Conservation (phyloP, 1,284 basidiomycete genomes). For the Heliocybe sulcata region DNA sequence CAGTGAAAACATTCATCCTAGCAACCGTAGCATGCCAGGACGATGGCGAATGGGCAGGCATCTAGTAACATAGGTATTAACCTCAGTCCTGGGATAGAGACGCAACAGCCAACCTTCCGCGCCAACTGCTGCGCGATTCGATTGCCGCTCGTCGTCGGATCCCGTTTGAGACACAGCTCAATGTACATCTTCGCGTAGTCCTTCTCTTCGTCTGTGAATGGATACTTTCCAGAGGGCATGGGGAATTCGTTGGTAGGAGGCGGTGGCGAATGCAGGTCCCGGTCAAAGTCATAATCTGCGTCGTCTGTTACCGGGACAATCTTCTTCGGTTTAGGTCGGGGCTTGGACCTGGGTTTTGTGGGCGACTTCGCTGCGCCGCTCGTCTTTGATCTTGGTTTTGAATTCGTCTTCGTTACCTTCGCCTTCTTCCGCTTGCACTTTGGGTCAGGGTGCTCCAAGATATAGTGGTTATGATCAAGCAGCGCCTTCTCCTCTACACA, state of each 20-base stretch:
- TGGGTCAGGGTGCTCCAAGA: background rate
- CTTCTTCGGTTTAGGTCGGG: background rate
- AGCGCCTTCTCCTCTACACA: background rate
- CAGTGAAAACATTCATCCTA: background rate
- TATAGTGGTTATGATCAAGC: background rate
- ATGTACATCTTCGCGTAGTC: background rate
- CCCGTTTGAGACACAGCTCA: background rate
- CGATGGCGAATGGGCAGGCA: background rate
- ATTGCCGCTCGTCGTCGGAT: background rate
- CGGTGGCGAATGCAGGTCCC: background rate
- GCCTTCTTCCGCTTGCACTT: background rate
- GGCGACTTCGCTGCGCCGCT: background rate
- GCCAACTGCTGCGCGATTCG: background rate
- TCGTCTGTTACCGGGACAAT: background rate
- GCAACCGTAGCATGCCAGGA: background rate
- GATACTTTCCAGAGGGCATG: background rate
- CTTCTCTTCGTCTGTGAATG: background rate
- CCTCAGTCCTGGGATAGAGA: too few species aligned
- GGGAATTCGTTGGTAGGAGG: background rate
- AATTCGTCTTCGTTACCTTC: background rate
- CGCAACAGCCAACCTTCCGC: background rate
- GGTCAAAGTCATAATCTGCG: background rate
- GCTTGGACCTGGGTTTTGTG: background rate
- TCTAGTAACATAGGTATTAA: background rate
- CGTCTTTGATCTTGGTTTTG: background rate